Percentiles rank a stretch among this genome's conserved stretches.
These are phyloP conservation scores for Sugiyamaella japonica DNA, from an alignment of 1,139 yeast genomes.

Conservation along the genomic window DNA sequence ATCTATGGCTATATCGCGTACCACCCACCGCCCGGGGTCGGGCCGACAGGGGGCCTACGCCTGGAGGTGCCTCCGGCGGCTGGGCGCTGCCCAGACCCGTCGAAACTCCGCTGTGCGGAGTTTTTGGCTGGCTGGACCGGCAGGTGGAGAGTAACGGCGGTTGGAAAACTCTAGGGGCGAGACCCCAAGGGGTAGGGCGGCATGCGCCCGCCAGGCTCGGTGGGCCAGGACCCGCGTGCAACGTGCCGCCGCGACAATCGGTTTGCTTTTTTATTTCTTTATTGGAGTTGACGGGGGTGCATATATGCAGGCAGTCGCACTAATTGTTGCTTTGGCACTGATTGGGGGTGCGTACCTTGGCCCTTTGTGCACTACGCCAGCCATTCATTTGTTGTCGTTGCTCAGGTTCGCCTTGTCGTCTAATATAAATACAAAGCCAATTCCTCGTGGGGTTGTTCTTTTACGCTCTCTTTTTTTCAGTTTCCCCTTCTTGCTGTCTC, in stretches of 20 bases:
- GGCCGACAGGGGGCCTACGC: too few relatives aligned
- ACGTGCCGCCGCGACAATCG: background rate
- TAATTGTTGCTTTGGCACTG: constrained; percentile 6
- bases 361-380: constrained; percentile 14
- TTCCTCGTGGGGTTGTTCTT: constrained; percentile 8
- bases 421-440: constrained; percentile 17
- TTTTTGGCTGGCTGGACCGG: background rate
- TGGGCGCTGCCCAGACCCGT: background rate
- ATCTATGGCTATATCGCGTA: background rate
- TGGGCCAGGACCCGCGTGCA: background rate
- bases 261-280: constrained; percentile 5
- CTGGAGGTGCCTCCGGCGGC: background rate
- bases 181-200: too few relatives aligned
- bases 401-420: constrained; percentile 10
- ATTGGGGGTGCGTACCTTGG: constrained; percentile 8
- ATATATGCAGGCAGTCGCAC: background rate
- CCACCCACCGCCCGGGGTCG: background rate
- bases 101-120: background rate
- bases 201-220: too few relatives aligned
- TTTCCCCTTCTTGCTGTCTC: background rate
- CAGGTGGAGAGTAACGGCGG: too few relatives aligned
- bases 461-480: background rate
- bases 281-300: background rate
- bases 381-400: constrained; percentile 15
- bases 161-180: too few relatives aligned